These are phyloP conservation scores for Erodium texanum DNA, from an alignment of 441 rosid genomes.

Conservation along the genomic window DNA sequence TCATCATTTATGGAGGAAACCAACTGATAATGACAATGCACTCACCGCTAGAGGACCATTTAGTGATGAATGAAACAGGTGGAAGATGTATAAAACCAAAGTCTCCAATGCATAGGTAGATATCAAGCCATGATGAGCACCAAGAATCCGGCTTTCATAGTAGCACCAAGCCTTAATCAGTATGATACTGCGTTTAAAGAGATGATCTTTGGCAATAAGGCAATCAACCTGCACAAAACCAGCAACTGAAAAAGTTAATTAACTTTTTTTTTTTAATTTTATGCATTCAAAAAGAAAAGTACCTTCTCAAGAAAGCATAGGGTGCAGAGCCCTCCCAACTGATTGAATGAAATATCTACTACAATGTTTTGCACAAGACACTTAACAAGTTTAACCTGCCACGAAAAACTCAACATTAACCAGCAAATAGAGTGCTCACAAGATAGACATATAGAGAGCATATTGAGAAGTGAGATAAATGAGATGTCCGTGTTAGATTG, in stretches of 20 bases:
- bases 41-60: conserved; percentile 30
- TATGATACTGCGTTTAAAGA: conserved; percentile 31
- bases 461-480: background rate
- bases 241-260: background rate
- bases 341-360: conserved; percentile 24
- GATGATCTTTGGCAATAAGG: conserved; percentile 28
- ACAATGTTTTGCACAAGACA: conserved; percentile 22
- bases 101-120: conserved; percentile 35
- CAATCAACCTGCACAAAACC: conserved; percentile 25
- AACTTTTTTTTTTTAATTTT: background rate
- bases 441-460: background rate
- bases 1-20: background rate
- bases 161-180: conserved; percentile 35
- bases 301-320: conserved; percentile 27
- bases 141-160: conserved; percentile 31
- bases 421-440: background rate
- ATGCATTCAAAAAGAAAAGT: conserved; percentile 1
- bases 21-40: background rate
- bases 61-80: conserved; percentile 30
- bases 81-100: conserved; percentile 28
- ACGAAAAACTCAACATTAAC: conserved; percentile 1
- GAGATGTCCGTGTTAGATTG: background rate
- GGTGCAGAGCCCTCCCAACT: conserved; percentile 20
- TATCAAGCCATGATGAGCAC: conserved; percentile 34
- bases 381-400: conserved; percentile 26